Evolutionary conservation across 306 rosid species (phyloP).

Genomic region (Sophora flavescens): DNA sequence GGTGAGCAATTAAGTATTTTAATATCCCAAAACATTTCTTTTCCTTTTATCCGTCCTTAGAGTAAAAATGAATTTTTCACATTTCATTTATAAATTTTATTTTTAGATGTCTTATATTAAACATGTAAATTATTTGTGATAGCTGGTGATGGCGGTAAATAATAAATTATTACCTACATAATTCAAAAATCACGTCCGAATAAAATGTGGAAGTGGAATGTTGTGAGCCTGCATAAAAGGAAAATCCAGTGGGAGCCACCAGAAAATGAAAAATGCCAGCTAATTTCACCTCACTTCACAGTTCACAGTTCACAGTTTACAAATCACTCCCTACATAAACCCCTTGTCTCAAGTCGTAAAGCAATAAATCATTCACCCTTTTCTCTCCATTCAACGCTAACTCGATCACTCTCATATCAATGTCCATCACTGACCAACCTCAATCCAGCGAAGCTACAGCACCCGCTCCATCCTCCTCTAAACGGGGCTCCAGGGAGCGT

Average conservation of each 20-base stretch:
- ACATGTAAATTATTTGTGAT: no score
- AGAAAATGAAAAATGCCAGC: slow-evolving; percentile 13
- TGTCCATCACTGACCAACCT: slow-evolving; percentile 15
- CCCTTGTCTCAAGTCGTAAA: not conserved
- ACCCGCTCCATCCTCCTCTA: not conserved
- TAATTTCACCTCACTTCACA: slow-evolving; percentile 2
- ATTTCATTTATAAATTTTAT: no score
- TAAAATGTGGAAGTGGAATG: not conserved
- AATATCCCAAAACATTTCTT: no score
- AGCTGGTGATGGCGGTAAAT: no score
- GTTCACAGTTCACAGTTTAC: not conserved
- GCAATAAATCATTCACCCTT: no score
- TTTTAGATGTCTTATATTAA: no score
- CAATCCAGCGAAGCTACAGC: not conserved
- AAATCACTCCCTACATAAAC: slow-evolving; percentile 9
- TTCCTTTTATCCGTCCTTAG: no score
- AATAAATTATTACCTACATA: no score
- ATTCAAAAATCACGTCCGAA: no score
- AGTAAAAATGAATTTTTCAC: no score
- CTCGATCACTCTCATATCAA: not conserved
- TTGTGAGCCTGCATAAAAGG: no score
- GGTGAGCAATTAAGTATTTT: no score
- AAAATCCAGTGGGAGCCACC: slow-evolving; percentile 27
- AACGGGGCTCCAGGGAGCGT: slow-evolving; percentile 7
- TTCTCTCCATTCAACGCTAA: not conserved